These are phyloP conservation scores for Leccinum obscurum DNA, from an alignment of 768 basidiomycete species.

Conservation along the genomic window DNA sequence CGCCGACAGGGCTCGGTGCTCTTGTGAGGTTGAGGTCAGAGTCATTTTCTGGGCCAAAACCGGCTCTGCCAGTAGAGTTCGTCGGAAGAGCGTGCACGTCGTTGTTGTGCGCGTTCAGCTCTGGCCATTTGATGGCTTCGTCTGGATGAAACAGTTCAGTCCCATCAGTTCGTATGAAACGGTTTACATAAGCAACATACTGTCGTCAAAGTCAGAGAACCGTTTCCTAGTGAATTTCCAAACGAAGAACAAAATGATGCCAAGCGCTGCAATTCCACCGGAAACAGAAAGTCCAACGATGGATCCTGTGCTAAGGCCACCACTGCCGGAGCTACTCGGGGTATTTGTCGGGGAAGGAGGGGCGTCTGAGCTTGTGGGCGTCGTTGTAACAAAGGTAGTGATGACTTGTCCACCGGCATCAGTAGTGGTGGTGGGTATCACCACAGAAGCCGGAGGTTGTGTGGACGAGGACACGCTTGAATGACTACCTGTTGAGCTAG, in stretches of 20 bases:
- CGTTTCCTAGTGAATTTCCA: slow-evolving; percentile 89
- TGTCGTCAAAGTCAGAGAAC: slow-evolving; percentile 73
- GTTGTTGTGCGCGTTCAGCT: slow-evolving; percentile 65
- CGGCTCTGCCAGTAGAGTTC: slow-evolving; percentile 66
- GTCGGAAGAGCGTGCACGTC: slow-evolving; percentile 69
- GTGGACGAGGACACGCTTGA: slow-evolving; percentile 4
- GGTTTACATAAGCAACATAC: slow-evolving; percentile 46
- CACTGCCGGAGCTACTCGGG: slow-evolving; percentile 23
- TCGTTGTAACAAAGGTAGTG: slow-evolving; percentile 23
- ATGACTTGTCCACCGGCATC: slow-evolving; percentile 30
- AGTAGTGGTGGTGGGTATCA: slow-evolving; percentile 27
- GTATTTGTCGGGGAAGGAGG: slow-evolving; percentile 26
- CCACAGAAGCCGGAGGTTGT: neutral
- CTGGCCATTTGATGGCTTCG: slow-evolving; percentile 91
- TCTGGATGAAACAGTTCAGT: slow-evolving; percentile 38
- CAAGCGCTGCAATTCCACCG: slow-evolving; percentile 74
- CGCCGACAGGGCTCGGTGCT: slow-evolving; percentile 43
- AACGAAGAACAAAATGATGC: slow-evolving; percentile 69
- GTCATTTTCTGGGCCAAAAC: slow-evolving; percentile 60
- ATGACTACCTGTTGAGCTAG: slow-evolving; percentile 3
- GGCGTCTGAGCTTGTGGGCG: slow-evolving; percentile 24
- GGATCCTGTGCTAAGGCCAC: slow-evolving; percentile 65
- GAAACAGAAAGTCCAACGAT: slow-evolving; percentile 82
- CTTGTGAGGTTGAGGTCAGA: slow-evolving; percentile 60
- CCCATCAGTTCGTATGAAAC: slow-evolving; percentile 10